Percentiles rank a stretch among this genome's conserved stretches.
Evolutionary conservation across 73 alveolate species (phyloP).

Genomic region (Symbiodinium natans): DNA sequence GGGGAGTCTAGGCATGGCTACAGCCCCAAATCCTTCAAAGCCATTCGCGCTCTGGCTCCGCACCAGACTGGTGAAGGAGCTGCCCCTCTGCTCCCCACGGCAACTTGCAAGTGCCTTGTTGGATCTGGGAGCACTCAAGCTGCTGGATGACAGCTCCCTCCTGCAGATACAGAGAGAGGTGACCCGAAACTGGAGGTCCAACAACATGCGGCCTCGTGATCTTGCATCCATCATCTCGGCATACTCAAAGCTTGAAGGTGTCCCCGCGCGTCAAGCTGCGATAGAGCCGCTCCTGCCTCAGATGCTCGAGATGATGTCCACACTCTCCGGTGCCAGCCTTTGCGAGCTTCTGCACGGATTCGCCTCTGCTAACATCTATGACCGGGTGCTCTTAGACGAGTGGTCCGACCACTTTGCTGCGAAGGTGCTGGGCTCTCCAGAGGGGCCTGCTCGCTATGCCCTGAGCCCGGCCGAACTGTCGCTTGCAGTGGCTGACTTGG

Average conservation of each 20-base stretch:
- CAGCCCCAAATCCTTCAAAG: too few relatives aligned
- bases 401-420: conserved; percentile 28
- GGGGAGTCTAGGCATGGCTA: too few relatives aligned
- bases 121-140: conserved; percentile 38
- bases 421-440: background rate
- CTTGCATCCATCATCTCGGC: conserved; percentile 42
- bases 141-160: background rate
- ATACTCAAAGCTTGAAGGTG: conserved; percentile 28
- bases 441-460: background rate
- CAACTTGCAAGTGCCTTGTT: conserved; percentile 64
- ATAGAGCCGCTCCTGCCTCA: conserved; percentile 58
- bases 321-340: conserved; percentile 31
- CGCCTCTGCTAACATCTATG: conserved; percentile 62
- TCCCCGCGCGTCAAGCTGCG: conserved; percentile 13
- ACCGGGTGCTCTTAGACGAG: conserved; percentile 24
- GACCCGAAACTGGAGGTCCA: conserved; percentile 5
- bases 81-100: conserved; percentile 52
- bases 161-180: conserved; percentile 55
- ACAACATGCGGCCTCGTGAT: conserved; percentile 67
- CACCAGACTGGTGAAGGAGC: conserved; percentile 28
- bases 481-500: conserved; percentile 66
- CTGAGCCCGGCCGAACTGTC: conserved; percentile 23
- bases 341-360: conserved; percentile 71
- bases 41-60: conserved; percentile 46
- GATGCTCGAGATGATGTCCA: conserved; percentile 22